phyloP scores from a whole-genome alignment of 2,329 filamentous ascomycete species.

The Ophiobolus disseminans region DNA sequence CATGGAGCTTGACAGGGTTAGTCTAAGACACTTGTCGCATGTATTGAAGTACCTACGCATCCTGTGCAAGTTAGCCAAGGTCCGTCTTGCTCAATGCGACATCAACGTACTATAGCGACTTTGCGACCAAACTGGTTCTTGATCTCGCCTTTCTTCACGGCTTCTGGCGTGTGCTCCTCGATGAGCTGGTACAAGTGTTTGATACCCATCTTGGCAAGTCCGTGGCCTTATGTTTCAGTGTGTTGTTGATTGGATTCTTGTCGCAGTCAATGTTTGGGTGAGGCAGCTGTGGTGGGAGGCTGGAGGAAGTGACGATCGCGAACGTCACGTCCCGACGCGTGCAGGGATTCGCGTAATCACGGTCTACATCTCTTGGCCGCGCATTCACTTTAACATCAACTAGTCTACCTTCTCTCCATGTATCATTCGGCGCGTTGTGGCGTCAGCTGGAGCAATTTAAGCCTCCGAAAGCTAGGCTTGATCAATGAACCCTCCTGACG shows the following conservation, averaged over 20 bases:
- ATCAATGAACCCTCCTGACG: background rate
- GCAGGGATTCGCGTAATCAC: slow-evolving; percentile 40
- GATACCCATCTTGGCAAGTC: slow-evolving; percentile 45
- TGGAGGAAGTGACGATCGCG: slow-evolving; percentile 21
- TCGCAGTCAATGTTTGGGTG: background rate
- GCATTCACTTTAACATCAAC: slow-evolving; percentile 11
- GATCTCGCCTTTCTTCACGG: slow-evolving; percentile 96
- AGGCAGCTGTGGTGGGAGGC: slow-evolving; percentile 19
- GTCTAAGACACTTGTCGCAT: background rate
- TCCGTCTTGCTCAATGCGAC: background rate
- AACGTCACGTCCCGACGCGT: slow-evolving; percentile 42
- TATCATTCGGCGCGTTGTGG: slow-evolving; percentile 9
- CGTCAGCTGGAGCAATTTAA: background rate
- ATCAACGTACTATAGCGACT: slow-evolving; percentile 82
- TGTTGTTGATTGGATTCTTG: background rate
- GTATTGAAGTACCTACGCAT: slow-evolving; percentile 51
- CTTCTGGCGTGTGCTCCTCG: slow-evolving; percentile 86
- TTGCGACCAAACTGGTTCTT: slow-evolving; percentile 99
- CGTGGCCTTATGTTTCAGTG: background rate
- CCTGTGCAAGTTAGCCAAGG: slow-evolving; percentile 45
- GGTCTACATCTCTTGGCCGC: slow-evolving; percentile 36
- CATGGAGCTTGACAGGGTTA: slow-evolving; percentile 73
- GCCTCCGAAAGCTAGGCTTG: background rate
- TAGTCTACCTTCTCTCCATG: background rate
- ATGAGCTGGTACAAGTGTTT: slow-evolving; percentile 58